Conservation (phyloP, 352 stramenopile genomes). For the Phytophthora multivora region DNA sequence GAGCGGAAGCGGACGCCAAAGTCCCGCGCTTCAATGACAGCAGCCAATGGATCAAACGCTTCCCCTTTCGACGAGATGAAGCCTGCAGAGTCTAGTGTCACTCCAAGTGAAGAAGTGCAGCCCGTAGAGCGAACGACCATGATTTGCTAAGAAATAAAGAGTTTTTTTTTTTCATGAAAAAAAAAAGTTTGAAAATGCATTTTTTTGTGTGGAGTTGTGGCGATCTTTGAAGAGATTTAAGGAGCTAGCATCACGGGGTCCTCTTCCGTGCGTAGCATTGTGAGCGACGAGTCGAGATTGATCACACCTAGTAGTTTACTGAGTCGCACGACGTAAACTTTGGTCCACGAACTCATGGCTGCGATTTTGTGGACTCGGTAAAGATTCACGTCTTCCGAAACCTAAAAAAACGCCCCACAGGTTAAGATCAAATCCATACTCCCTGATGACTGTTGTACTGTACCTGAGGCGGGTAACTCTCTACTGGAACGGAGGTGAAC, state of each 20-base stretch:
- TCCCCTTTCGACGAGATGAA: constrained; percentile 15
- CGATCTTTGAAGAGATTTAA: not conserved
- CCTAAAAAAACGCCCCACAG: constrained; percentile 19
- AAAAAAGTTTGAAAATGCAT: not conserved
- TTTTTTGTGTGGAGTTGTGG: not conserved
- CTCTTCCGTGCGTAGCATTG: constrained; percentile 59
- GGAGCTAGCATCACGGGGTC: constrained; percentile 40
- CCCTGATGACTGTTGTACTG: not conserved
- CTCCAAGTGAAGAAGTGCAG: constrained; percentile 15
- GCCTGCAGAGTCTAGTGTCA: not conserved
- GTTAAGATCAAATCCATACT: not conserved
- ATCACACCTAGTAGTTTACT: constrained; percentile 75
- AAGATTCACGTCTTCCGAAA: constrained; percentile 73
- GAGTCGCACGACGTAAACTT: constrained; percentile 82
- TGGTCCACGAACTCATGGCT: constrained; percentile 82
- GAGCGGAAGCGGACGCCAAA: constrained; percentile 50
- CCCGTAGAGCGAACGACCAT: constrained; percentile 10
- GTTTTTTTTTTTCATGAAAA: too few relatives aligned
- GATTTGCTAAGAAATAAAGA: constrained; percentile 8
- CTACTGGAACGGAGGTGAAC: constrained; percentile 72
- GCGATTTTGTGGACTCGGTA: constrained; percentile 79
- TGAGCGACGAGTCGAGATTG: constrained; percentile 73
- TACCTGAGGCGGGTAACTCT: constrained; percentile 84
- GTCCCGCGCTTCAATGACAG: constrained; percentile 31
- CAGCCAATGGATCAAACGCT: constrained; percentile 7